These are phyloP conservation scores for Coemansia sp. DNA, from an alignment of 192 early-diverging fungal genomes.

Conservation along the genomic window DNA sequence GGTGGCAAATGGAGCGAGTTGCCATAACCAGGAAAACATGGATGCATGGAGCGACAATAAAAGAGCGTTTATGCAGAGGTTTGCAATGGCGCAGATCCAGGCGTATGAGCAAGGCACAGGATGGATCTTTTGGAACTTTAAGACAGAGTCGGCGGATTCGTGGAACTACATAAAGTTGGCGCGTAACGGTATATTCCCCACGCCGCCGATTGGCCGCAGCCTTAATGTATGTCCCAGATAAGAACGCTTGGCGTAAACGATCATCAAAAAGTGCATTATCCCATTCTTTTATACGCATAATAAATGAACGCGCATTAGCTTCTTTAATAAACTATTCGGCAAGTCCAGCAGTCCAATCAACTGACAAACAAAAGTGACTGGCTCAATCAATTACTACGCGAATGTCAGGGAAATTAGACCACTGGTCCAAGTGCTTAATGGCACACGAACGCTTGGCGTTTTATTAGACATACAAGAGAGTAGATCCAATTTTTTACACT, in stretches of 20 bases:
- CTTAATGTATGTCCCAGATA: conserved; percentile 25
- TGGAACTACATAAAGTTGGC: conserved; percentile 56
- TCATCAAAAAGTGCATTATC: neutral
- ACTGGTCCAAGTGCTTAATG: too few relatives aligned
- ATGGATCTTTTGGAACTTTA: conserved; percentile 65
- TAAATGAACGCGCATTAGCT: neutral
- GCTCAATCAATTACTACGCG: neutral
- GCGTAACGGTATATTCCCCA: conserved; percentile 44
- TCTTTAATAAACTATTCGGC: neutral
- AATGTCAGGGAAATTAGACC: neutral
- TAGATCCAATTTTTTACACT: too few relatives aligned
- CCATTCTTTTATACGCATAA: neutral
- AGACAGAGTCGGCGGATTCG: conserved; percentile 52
- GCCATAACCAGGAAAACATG: conserved; percentile 28
- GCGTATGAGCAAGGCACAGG: conserved; percentile 60
- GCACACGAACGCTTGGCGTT: too few relatives aligned
- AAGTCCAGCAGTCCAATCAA: neutral
- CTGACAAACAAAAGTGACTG: too few relatives aligned
- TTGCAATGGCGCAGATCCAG: conserved; percentile 62
- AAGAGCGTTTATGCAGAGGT: conserved; percentile 51
- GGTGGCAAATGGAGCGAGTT: conserved; percentile 8
- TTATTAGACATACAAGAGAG: too few relatives aligned
- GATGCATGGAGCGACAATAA: conserved; percentile 46
- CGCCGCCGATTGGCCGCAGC: conserved; percentile 25
- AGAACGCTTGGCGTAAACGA: neutral